These are phyloP conservation scores for Daedalea quercina DNA, from an alignment of 768 basidiomycete species.

Conservation along the genomic window DNA sequence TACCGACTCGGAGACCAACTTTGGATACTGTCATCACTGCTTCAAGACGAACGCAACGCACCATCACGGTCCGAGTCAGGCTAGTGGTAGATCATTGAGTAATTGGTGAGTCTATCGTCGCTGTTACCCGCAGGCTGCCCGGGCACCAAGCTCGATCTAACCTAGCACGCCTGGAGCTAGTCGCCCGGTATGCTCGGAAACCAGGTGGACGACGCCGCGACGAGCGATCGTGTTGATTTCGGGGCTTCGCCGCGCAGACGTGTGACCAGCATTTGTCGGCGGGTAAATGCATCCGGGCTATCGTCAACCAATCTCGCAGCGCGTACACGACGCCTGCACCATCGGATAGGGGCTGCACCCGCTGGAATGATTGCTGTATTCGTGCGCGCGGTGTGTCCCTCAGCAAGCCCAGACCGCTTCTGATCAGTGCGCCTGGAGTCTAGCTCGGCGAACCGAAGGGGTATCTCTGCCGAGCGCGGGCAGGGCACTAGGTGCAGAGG, in stretches of 20 bases:
- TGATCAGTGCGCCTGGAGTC: background rate
- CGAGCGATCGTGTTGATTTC: background rate
- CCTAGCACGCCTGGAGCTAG: background rate
- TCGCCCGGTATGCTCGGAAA: background rate
- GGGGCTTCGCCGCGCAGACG: background rate
- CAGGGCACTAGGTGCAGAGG: background rate
- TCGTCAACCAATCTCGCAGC: background rate
- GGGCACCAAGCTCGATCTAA: background rate
- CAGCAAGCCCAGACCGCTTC: background rate
- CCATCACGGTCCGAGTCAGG: too few species aligned
- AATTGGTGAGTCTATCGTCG: background rate
- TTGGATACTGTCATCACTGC: too few species aligned
- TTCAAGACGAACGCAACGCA: too few species aligned
- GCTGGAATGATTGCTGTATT: background rate
- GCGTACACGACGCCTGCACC: background rate
- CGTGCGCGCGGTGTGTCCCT: background rate
- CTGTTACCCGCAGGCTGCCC: too few species aligned
- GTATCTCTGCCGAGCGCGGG: background rate
- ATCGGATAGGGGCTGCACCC: background rate
- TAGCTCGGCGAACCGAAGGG: background rate
- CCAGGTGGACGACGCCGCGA: background rate
- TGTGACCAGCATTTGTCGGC: background rate
- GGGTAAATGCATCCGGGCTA: background rate
- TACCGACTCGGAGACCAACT: too few species aligned
- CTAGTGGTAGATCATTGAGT: background rate